These are phyloP conservation scores for Kluyveromyces wickerhamii DNA, from an alignment of 805 yeast genomes.

Conservation along the genomic window DNA sequence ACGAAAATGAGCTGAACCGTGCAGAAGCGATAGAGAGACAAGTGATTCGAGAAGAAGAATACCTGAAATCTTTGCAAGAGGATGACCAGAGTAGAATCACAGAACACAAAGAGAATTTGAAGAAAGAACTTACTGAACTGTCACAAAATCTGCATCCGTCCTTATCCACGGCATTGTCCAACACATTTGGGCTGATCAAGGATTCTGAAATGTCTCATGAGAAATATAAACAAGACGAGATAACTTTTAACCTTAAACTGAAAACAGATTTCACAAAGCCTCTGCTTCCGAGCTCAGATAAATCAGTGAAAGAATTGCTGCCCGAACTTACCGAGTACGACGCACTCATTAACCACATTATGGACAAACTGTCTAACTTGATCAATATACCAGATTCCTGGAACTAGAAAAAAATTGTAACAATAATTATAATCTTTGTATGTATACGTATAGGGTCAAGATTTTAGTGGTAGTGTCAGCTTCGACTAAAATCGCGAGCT, in stretches of 20 bases:
- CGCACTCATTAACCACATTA: too few relatives aligned
- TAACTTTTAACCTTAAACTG: background rate
- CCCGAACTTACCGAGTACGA: too few relatives aligned
- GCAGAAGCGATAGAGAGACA: conserved; percentile 21
- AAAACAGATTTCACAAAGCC: conserved; percentile 3
- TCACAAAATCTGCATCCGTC: conserved; percentile 22
- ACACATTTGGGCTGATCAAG: conserved; percentile 20
- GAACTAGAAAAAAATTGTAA: too few relatives aligned
- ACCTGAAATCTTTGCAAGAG: conserved; percentile 12
- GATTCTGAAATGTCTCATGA: conserved; percentile 7
- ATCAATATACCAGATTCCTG: too few relatives aligned
- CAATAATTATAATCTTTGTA: too few relatives aligned
- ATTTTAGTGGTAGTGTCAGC: too few relatives aligned
- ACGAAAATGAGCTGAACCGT: conserved; percentile 17
- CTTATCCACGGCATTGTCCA: conserved; percentile 22
- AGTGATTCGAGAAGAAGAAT: conserved; percentile 15
- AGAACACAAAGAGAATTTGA: conserved; percentile 10
- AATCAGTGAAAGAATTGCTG: too few relatives aligned
- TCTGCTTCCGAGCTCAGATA: too few relatives aligned
- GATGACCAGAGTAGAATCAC: conserved; percentile 5
- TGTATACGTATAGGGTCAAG: too few relatives aligned
- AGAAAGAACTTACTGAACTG: conserved; percentile 14
- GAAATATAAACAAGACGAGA: conserved; percentile 6
- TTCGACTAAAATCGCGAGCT: too few relatives aligned
- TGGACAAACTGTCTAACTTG: too few relatives aligned